Evolutionary conservation across 2,329 filamentous ascomycete species (phyloP).

Genomic region (Talaromyces amestolkiae): DNA sequence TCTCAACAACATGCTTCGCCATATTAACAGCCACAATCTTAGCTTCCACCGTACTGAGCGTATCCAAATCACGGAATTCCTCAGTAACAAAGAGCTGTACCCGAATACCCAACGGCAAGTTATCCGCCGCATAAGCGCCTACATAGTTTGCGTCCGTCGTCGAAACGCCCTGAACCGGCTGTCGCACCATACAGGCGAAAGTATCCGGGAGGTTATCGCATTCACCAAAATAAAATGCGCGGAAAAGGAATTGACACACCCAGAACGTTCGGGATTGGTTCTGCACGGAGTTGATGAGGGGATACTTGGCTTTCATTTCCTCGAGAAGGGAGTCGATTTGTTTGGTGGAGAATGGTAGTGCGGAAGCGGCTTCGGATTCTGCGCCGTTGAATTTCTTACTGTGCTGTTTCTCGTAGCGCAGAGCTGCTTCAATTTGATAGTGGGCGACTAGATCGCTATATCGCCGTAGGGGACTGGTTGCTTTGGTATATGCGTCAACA

Average conservation of each 20-base stretch:
- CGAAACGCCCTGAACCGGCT: slow-evolving; percentile 25
- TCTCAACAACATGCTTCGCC: slow-evolving; percentile 30
- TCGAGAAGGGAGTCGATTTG: slow-evolving; percentile 51
- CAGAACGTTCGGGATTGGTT: slow-evolving; percentile 46
- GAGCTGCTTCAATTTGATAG: slow-evolving; percentile 63
- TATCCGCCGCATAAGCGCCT: slow-evolving; percentile 29
- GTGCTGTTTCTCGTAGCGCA: slow-evolving; percentile 54
- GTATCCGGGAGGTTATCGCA: slow-evolving; percentile 48
- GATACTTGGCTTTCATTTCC: slow-evolving; percentile 43
- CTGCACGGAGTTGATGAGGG: slow-evolving; percentile 40
- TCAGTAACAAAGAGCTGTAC: slow-evolving; percentile 31
- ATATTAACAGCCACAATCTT: slow-evolving; percentile 36
- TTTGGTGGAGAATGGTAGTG: slow-evolving; percentile 51
- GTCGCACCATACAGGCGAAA: slow-evolving; percentile 40
- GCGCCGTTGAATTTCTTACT: slow-evolving; percentile 42
- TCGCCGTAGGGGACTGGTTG: slow-evolving; percentile 60
- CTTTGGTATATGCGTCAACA: slow-evolving; percentile 54
- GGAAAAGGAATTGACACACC: slow-evolving; percentile 55
- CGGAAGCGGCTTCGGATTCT: slow-evolving; percentile 24
- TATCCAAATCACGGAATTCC: slow-evolving; percentile 27
- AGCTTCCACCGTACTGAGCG: slow-evolving; percentile 36
- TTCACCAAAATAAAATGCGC: slow-evolving; percentile 57
- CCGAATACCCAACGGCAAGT: slow-evolving; percentile 33
- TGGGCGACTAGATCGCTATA: slow-evolving; percentile 61
- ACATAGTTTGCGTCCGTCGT: slow-evolving; percentile 25